Evolutionary conservation across 2,329 filamentous ascomycete genomes (phyloP).

Genomic region (Aspergillus unguis): DNA sequence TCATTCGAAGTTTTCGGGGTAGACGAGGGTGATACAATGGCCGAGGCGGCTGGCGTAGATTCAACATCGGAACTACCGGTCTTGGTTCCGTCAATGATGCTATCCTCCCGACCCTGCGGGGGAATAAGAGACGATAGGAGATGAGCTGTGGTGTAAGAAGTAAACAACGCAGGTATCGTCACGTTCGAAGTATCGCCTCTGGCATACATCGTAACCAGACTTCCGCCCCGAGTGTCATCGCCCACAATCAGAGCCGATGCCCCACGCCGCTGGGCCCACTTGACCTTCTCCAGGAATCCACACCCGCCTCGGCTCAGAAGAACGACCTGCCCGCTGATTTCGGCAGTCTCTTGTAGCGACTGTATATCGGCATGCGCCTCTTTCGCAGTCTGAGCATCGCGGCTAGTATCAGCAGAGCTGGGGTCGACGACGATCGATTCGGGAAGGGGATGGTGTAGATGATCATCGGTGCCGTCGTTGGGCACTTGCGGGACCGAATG

Average conservation of each 20-base stretch:
- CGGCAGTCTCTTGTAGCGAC: slow-evolving; percentile 82
- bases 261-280: slow-evolving; percentile 91
- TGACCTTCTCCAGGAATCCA: slow-evolving; percentile 93
- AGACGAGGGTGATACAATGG: slow-evolving; percentile 32
- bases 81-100: slow-evolving; percentile 54
- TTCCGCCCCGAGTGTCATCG: slow-evolving; percentile 84
- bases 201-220: slow-evolving; percentile 97
- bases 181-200: slow-evolving; percentile 92
- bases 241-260: slow-evolving; percentile 89
- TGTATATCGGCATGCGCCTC: slow-evolving; percentile 80
- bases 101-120: slow-evolving; percentile 61
- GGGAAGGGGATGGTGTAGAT: slow-evolving; percentile 63
- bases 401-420: slow-evolving; percentile 33
- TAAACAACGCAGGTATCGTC: slow-evolving; percentile 91
- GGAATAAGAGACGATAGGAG: slow-evolving; percentile 84
- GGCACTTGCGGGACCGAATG: slow-evolving; percentile 18
- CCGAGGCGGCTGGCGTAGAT: slow-evolving; percentile 29
- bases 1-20: slow-evolving; percentile 23
- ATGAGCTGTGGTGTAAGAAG: slow-evolving; percentile 89
- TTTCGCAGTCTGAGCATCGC: slow-evolving; percentile 33
- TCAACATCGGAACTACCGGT: slow-evolving; percentile 20
- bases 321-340: slow-evolving; percentile 91
- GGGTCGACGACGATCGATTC: slow-evolving; percentile 40
- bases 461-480: slow-evolving; percentile 80
- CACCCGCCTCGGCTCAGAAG: slow-evolving; percentile 89